Base-by-base conservation (phyloP, 2,329 filamentous ascomycete genomes). In the Orbilia blumenaviensis region DNA sequence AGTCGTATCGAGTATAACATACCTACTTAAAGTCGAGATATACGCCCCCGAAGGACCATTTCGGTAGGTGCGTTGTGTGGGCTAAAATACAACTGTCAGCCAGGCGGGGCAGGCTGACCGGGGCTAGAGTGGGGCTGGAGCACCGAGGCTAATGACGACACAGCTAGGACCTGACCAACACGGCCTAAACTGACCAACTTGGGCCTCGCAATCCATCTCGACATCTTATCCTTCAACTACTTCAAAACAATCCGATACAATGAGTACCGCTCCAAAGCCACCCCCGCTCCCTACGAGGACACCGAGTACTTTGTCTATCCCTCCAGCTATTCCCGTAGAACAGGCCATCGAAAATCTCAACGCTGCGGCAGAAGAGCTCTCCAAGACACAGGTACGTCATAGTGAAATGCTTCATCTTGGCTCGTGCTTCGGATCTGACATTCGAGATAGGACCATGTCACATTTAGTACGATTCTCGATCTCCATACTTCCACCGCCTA, bases 241-340 rank as follows among this genome's bases (percentile, higher is more conserved):
- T 18, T 63, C 66, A 18, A 29, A 10, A 29, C 8, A 56, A 42
- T 56, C 27, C 63, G 44, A 63, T 44, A 60, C 63, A 34, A 75
- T 75, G 71, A 75, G 69, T 56, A 34, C 62, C 7, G 56, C 64
- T 50, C 36, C 44, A 16, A 75, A 58, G 68, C 71, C 71, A n/a
- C 71, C 71, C 12, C 71, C 71, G 7, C 63, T 75, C 16, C 71
- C 71, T 36, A 62, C 71, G 42, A 66, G 71, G 63, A 75, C 71
- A 18, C 34, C 29, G 7, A 75, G 71, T 42, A 75, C 63, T 16
- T 42, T 75, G 44, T 75, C 71, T 9, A 18, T 75, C 34, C 50
- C 44, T 48, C 56, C 54, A 14, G 52, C 48, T 48, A 52, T 68
- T 34, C 71, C 71, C 1, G 63, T 75, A 5, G 71, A 75, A 4